Evolutionary conservation across 1,284 basidiomycete species (phyloP).

Genomic region (Puccinia sorghi): DNA sequence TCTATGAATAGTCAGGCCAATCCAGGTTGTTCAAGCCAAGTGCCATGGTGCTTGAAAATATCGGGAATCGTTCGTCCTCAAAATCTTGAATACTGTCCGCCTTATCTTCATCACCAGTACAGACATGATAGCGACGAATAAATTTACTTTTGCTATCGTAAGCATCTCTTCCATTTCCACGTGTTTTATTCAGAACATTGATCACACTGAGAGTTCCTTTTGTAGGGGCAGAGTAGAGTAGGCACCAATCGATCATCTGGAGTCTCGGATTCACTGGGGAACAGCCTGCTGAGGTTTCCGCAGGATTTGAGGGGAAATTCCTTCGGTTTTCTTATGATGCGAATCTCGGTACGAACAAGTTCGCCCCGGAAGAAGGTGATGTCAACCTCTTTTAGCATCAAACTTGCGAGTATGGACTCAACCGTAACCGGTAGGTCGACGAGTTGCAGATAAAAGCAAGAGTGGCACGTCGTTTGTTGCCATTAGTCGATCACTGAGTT

Average conservation of each 20-base stretch:
- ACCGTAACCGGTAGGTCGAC: not conserved
- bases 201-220: not conserved
- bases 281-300: not conserved
- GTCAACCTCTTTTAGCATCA: not conserved
- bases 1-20: no score
- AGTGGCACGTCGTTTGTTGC: not conserved
- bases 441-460: not conserved
- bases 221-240: not conserved
- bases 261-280: not conserved
- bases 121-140: not conserved
- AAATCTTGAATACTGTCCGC: not conserved
- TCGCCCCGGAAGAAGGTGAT: not conserved
- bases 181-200: not conserved
- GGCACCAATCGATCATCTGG: not conserved
- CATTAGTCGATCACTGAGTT: not conserved
- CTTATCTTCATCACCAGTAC: not conserved
- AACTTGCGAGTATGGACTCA: not conserved
- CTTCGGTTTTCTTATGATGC: not conserved
- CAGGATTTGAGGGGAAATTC: not conserved
- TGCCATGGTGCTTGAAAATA: slow-evolving; percentile 6
- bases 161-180: not conserved
- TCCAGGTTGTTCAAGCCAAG: not conserved
- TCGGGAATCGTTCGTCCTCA: not conserved
- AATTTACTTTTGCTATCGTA: not conserved
- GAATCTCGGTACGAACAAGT: not conserved